Conservation (phyloP, 768 basidiomycete species). For the Phaeotremella fagi region DNA sequence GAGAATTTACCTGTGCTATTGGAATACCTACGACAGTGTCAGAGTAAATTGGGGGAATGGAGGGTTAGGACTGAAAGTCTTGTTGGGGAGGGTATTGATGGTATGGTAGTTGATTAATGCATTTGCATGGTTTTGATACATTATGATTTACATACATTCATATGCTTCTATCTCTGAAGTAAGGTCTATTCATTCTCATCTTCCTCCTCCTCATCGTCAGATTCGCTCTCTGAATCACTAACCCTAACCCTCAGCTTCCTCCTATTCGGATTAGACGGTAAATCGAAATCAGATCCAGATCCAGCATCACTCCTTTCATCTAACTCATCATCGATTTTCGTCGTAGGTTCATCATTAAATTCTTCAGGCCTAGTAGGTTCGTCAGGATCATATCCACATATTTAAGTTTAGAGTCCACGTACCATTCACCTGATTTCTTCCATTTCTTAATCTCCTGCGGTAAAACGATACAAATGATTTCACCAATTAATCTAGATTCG, state of each 20-base stretch:
- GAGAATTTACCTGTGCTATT: constrained; percentile 36
- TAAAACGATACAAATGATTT: constrained; percentile 24
- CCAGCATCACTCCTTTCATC: neutral
- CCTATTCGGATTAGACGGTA: neutral
- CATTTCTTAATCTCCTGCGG: constrained; percentile 33
- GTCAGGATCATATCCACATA: neutral
- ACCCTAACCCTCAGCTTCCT: neutral
- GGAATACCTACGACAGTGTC: constrained; percentile 34
- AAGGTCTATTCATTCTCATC: neutral
- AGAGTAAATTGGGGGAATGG: constrained; percentile 35
- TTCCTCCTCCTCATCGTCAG: neutral
- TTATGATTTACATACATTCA: neutral
- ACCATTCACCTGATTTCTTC: constrained; percentile 37
- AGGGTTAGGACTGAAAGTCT: constrained; percentile 7
- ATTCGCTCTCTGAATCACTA: neutral
- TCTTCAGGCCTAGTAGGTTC: neutral
- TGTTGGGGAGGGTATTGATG: neutral
- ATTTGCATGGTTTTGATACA: neutral
- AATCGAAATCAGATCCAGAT: neutral
- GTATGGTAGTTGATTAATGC: neutral
- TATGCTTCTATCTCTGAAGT: neutral
- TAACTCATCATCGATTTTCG: neutral
- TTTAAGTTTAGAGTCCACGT: constrained; percentile 3
- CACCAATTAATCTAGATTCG: constrained; percentile 21
- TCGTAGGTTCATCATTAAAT: neutral